phyloP scores from a whole-genome alignment of 179 eudicot genomes.

The Kewa caespitosa region DNA sequence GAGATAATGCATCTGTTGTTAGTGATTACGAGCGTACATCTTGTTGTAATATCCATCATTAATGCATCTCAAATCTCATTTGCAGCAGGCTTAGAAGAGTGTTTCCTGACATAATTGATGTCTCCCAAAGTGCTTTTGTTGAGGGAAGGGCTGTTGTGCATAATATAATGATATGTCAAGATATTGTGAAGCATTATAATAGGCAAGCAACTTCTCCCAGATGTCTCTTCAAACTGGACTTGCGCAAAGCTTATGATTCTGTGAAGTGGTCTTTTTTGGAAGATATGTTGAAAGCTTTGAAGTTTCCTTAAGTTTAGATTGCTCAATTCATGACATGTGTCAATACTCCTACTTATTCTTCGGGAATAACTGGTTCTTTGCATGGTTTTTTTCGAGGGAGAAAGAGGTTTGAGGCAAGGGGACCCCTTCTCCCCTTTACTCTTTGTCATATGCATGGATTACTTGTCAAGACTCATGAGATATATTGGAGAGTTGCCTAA shows the following conservation, averaged over 20 bases:
- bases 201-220: too few relatives aligned
- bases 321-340: too few relatives aligned
- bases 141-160: neutral
- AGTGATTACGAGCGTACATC: neutral
- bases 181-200: neutral
- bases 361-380: neutral
- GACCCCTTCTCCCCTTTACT: constrained; percentile 1
- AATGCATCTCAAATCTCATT: neutral
- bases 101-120: neutral
- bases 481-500: neutral
- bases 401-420: neutral
- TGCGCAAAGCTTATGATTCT: too few relatives aligned
- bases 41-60: neutral
- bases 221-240: too few relatives aligned
- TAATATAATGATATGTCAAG: neutral
- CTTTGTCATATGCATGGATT: neutral
- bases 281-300: neutral
- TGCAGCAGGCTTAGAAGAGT: neutral
- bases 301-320: too few relatives aligned
- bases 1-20: neutral
- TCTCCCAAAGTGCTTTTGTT: neutral
- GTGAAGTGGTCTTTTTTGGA: neutral
- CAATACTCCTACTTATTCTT: neutral
- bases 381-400: neutral
- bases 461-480: neutral